Evolutionary conservation across 2,329 filamentous ascomycete species (phyloP).

Genomic region (Cladophialophora bantiana): DNA sequence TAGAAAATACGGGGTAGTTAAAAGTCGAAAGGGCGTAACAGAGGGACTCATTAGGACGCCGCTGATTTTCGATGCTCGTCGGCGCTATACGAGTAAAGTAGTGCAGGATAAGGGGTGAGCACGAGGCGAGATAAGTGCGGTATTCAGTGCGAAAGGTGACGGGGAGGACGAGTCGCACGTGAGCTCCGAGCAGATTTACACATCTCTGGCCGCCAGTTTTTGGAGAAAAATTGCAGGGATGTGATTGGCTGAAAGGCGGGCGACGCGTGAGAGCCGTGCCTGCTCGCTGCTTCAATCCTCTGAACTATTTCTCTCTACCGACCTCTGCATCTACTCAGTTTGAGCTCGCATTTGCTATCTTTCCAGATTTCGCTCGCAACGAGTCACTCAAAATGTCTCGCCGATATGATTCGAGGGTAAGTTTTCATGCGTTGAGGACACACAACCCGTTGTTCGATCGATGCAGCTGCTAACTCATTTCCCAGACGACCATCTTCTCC

Average conservation of each 20-base stretch:
- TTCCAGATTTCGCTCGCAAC: conserved; percentile 3
- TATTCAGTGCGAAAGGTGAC: no score
- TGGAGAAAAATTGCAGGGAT: conserved; percentile 19
- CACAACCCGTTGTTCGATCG: conserved; percentile 14
- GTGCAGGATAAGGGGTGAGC: no score
- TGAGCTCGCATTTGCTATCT: conserved; percentile 10
- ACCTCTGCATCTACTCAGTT: conserved; percentile 5
- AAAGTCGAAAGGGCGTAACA: no score
- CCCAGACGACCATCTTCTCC: conserved; percentile 98
- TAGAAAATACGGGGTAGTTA: no score
- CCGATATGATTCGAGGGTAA: conserved; percentile 95
- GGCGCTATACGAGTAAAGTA: no score
- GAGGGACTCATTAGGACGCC: no score
- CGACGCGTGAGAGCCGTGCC: conserved; percentile 35
- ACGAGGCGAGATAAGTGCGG: no score
- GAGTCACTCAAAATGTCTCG: conserved; percentile 76
- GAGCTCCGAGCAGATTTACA: no score
- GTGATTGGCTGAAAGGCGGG: conserved; percentile 30
- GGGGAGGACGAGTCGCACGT: no score
- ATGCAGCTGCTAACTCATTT: conserved; percentile 38
- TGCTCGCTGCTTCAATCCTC: conserved; percentile 25
- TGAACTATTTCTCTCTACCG: conserved; percentile 11
- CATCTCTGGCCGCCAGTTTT: no score
- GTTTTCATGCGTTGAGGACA: conserved; percentile 46
- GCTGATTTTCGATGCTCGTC: no score